Conservation (phyloP, 2,329 filamentous ascomycete species). For the Aureobasidium vineae region DNA sequence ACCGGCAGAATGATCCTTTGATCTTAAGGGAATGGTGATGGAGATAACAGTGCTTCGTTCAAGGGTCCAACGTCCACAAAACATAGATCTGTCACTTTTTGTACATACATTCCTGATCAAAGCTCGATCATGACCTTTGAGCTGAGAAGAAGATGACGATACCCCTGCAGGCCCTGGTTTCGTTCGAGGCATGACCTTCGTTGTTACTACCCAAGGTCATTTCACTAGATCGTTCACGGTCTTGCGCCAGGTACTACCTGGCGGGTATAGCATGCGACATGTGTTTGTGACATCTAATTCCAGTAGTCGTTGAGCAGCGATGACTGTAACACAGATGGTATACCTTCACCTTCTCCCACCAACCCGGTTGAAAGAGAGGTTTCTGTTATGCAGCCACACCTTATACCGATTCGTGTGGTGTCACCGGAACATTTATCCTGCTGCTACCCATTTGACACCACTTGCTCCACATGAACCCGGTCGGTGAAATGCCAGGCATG, state of each 20-base stretch:
- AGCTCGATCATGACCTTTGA: background rate
- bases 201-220: background rate
- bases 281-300: background rate
- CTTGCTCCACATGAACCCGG: slow-evolving; percentile 12
- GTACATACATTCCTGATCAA: slow-evolving; percentile 4
- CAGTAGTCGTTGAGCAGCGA: slow-evolving; percentile 3
- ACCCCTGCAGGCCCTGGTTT: background rate
- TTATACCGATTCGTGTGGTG: slow-evolving; percentile 18
- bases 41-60: background rate
- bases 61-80: background rate
- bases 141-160: background rate
- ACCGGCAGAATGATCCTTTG: background rate
- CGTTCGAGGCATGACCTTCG: background rate
- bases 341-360: slow-evolving; percentile 5
- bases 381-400: slow-evolving; percentile 27
- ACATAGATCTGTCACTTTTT: slow-evolving; percentile 17
- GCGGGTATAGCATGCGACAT: slow-evolving; percentile 7
- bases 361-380: slow-evolving; percentile 12
- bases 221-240: background rate
- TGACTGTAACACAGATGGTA: background rate
- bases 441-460: slow-evolving; percentile 10
- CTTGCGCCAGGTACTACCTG: slow-evolving; percentile 11
- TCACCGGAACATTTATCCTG: slow-evolving; percentile 18
- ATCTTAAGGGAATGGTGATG: background rate
- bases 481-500: slow-evolving; percentile 13